A percentile compares a stretch with the other conserved stretches of the same genome.
phyloP scores from a whole-genome alignment of 139 green algal species.

The Chloropicon primus region DNA sequence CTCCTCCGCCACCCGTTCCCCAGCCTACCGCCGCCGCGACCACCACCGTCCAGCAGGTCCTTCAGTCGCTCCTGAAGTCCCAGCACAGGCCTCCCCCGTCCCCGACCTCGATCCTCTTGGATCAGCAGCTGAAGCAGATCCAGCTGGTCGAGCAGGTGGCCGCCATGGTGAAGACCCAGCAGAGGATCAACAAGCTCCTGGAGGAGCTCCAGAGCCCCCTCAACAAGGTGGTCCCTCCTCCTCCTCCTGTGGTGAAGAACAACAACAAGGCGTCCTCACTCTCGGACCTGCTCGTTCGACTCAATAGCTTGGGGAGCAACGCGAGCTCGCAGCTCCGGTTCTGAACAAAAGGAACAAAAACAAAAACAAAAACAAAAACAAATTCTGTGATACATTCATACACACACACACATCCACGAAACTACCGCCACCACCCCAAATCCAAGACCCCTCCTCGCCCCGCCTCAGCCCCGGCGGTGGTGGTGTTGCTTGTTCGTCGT shows the following conservation, averaged over 20 bases:
- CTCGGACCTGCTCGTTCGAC: not conserved
- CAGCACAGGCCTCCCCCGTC: not conserved
- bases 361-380: too few species aligned
- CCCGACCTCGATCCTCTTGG: not conserved
- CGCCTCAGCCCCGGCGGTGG: not conserved
- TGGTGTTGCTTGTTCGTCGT: not conserved
- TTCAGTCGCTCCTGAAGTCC: not conserved
- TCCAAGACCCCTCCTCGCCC: too few species aligned
- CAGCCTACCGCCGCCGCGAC: not conserved
- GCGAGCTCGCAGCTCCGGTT: not conserved
- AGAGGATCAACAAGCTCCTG: not conserved
- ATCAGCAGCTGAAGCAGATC: not conserved
- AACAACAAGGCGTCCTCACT: too few species aligned
- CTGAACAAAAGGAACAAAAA: not conserved
- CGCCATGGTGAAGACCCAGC: not conserved
- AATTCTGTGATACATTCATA: too few species aligned
- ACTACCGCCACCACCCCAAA: too few species aligned
- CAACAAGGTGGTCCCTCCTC: not conserved
- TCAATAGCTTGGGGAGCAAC: not conserved
- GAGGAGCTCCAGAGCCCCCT: not conserved
- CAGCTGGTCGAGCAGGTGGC: not conserved
- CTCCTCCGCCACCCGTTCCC: too few species aligned
- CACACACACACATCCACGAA: too few species aligned
- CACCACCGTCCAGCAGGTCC: not conserved
- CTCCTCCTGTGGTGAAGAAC: too few species aligned